These are phyloP conservation scores for Smittium mucronatum DNA, from an alignment of 371 early-diverging fungal species.

Conservation along the genomic window DNA sequence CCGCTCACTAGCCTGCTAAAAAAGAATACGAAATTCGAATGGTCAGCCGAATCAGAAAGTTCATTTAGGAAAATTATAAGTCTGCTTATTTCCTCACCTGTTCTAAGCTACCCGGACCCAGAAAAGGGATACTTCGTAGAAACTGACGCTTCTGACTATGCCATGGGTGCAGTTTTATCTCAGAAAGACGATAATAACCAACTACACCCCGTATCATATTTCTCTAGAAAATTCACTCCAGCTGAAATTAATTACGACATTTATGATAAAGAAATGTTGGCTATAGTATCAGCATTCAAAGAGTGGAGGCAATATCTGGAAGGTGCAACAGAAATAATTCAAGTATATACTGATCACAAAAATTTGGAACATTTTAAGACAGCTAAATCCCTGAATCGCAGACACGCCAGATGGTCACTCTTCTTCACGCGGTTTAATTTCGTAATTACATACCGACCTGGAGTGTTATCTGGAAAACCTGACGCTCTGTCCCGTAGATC, in stretches of 20 bases:
- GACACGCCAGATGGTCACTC: background rate
- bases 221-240: background rate
- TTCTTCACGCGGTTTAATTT: slow-evolving; percentile 11
- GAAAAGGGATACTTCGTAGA: background rate
- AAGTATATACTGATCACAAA: slow-evolving; percentile 7
- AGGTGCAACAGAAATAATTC: background rate
- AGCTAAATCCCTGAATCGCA: background rate
- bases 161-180: slow-evolving; percentile 11
- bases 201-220: background rate
- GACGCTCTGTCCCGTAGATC: slow-evolving; percentile 14
- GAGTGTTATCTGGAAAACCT: background rate
- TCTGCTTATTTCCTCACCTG: slow-evolving; percentile 7
- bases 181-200: slow-evolving; percentile 3
- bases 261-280: slow-evolving; percentile 6
- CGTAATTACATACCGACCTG: slow-evolving; percentile 10
- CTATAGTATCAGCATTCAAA: slow-evolving; percentile 6
- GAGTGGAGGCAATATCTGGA: slow-evolving; percentile 9
- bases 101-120: slow-evolving; percentile 10
- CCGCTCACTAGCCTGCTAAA: slow-evolving; percentile 21
- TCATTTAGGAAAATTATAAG: slow-evolving; percentile 10
- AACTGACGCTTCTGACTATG: slow-evolving; percentile 10
- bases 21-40: slow-evolving; percentile 3
- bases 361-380: background rate
- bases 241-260: slow-evolving; percentile 7
- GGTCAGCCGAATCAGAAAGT: background rate